Conservation (phyloP, 345 rosid genomes). For the Schrenkiella parvula region DNA sequence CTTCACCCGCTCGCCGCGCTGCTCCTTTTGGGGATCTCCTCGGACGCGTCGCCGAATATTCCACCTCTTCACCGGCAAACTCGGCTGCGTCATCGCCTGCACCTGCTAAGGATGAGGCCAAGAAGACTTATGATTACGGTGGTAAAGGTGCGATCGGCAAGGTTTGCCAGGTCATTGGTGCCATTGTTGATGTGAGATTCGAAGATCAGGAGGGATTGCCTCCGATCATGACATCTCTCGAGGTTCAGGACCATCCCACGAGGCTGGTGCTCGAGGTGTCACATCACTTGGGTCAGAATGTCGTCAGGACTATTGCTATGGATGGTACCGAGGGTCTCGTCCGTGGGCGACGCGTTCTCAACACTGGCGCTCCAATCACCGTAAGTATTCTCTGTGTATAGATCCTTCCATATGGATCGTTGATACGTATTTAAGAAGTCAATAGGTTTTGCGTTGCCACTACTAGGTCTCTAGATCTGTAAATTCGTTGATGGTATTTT, state of each 20-base stretch:
- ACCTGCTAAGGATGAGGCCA: slow-evolving; percentile 35
- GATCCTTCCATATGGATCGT: background rate
- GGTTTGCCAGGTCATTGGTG: slow-evolving; percentile 94
- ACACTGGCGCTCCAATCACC: slow-evolving; percentile 93
- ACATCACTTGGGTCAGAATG: slow-evolving; percentile 86
- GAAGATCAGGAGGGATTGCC: slow-evolving; percentile 77
- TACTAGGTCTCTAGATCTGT: slow-evolving; percentile 13
- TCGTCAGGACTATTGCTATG: slow-evolving; percentile 94
- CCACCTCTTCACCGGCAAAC: slow-evolving; percentile 59
- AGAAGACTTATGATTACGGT: slow-evolving; percentile 67
- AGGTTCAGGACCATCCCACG: slow-evolving; percentile 64
- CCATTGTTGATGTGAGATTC: slow-evolving; percentile 89
- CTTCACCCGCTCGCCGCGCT: slow-evolving; percentile 43
- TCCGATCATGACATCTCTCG: slow-evolving; percentile 94
- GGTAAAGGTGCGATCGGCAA: slow-evolving; percentile 86
- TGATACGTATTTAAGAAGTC: no score
- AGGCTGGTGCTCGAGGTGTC: slow-evolving; percentile 93
- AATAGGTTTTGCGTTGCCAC: background rate
- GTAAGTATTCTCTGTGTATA: slow-evolving; percentile 32
- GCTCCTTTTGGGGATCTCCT: slow-evolving; percentile 52
- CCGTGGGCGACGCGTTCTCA: slow-evolving; percentile 77
- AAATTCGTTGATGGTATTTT: no score
- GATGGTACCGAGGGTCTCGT: slow-evolving; percentile 89
- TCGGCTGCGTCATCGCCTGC: slow-evolving; percentile 26
- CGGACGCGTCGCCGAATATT: slow-evolving; percentile 59